phyloP scores from a whole-genome alignment of 305 asterid species.

The Fraxinus ornus region DNA sequence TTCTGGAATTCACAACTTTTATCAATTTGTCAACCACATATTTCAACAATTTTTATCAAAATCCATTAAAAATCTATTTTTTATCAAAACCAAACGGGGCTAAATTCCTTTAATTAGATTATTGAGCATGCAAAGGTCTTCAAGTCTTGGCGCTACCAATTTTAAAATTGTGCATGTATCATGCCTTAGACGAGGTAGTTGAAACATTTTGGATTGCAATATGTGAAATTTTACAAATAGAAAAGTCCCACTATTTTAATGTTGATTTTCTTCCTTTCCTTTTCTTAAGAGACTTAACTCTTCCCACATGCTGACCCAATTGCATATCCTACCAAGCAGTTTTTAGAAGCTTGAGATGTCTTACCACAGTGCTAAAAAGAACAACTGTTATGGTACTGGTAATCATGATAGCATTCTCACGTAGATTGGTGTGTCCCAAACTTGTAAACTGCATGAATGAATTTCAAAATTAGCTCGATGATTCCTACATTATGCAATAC shows the following conservation, averaged over 20 bases:
- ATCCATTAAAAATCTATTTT: neutral
- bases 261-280: neutral
- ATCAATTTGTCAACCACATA: neutral
- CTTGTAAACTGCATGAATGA: constrained; percentile 62
- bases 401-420: constrained; percentile 74
- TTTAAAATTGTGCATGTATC: neutral
- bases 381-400: constrained; percentile 96
- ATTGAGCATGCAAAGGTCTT: neutral
- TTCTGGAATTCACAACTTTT: neutral
- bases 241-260: neutral
- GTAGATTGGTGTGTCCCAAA: constrained; percentile 67
- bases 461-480: constrained; percentile 11
- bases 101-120: neutral
- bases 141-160: neutral
- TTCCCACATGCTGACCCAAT: neutral
- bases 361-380: constrained; percentile 94
- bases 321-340: neutral
- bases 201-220: neutral
- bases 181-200: neutral
- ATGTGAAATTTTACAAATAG: neutral
- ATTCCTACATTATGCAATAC: constrained; percentile 1
- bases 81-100: neutral
- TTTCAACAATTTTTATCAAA: neutral
- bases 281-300: neutral
- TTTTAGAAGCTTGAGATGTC: constrained; percentile 24